Percentiles rank a stretch among this genome's conserved stretches.
phyloP scores from a whole-genome alignment of 2,329 filamentous ascomycete species.

The Monosporascus sp. region DNA sequence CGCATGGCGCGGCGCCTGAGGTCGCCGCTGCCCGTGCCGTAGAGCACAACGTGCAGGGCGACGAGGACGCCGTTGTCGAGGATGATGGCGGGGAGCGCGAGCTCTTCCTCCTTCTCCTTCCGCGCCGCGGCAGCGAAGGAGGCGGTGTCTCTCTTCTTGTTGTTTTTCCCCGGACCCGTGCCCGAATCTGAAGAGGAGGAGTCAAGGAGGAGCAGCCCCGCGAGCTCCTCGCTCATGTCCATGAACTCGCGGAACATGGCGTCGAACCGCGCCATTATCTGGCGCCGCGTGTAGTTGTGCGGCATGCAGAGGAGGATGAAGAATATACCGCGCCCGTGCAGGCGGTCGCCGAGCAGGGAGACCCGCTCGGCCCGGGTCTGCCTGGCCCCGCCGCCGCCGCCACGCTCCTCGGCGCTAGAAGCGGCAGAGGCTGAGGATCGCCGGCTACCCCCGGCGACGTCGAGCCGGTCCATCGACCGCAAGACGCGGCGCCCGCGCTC shows the following conservation, averaged over 20 bases:
- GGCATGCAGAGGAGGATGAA: slow-evolving; percentile 1
- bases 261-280: background rate
- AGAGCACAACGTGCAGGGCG: background rate
- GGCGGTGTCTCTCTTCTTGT: too few relatives aligned
- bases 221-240: background rate
- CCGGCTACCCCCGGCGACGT: background rate
- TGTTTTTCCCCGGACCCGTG: too few relatives aligned
- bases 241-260: background rate
- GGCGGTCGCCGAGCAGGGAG: slow-evolving; percentile 1
- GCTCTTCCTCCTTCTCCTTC: too few relatives aligned
- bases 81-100: background rate
- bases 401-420: too few relatives aligned
- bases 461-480: background rate
- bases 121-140: too few relatives aligned
- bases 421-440: too few relatives aligned
- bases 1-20: slow-evolving; percentile 1
- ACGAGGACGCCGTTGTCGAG: slow-evolving; percentile 3
- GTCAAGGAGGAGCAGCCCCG: background rate
- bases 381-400: background rate
- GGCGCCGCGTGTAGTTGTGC: background rate
- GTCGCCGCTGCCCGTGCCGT: background rate
- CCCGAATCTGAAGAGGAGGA: background rate
- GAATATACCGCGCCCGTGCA: background rate
- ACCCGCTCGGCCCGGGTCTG: background rate
- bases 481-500: slow-evolving; percentile 1